Evolutionary conservation across 208 protist species (phyloP), one percentile per base, ranked within the genome.

Genomic region (Leishmania guyanensis): DNA sequence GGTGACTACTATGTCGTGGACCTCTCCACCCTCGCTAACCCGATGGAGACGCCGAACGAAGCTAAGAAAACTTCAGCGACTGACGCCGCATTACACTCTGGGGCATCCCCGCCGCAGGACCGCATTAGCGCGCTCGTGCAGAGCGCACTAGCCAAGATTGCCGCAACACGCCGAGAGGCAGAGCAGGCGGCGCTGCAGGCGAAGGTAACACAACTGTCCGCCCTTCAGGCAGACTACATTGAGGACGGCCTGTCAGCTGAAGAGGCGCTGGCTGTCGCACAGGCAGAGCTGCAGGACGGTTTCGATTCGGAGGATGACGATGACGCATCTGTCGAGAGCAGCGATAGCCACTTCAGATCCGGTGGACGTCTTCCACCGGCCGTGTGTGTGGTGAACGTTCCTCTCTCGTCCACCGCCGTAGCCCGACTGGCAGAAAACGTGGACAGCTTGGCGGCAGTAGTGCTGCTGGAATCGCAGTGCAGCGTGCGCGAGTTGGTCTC

Each of bases 161-260:
- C 87, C 3, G 80, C 90, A 5, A 54, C 77, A 1, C 87, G 91
- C 0, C 90, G 94, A 64, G 64, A 85, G 62, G 83, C 77, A 20
- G 83, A 87, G 48, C 86, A 80, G 20, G 84, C 80, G 12, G 84
- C 79, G 17, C 75, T 68, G 22, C 71, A 71, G 70, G 91, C 88
- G 22, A 81, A 75, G 10, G 81, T 72, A 53, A 82, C 81, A 16
- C 82, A 83, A 48, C 72, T 93, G 8, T 43, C 84, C 4, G 75
- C 77, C 1, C 74, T 95, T 17, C 78, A 86, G 39, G 79, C 65
- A 46, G 85, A 94, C 68, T 96, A 93, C 83, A 53, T 93, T 68
- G 94, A 97, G 80, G 94, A 97, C 33, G 94, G 92, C 0, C 83
- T 97, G 39, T 72, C 65, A 2, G 83, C 85, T 1, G 92, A 78